Evolutionary conservation across 306 rosid species (phyloP).

Genomic region (Geum urbanum): DNA sequence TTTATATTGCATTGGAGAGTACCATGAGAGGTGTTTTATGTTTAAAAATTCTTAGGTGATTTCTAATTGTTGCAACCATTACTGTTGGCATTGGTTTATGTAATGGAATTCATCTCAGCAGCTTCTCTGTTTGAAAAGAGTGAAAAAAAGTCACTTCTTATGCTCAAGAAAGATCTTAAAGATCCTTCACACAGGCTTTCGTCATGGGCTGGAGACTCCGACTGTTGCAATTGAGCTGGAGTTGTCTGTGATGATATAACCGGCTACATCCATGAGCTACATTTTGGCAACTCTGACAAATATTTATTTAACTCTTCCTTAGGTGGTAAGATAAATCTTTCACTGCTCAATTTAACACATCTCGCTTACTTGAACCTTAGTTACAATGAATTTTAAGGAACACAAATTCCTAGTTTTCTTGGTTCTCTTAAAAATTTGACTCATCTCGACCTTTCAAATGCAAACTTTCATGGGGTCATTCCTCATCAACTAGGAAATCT

Average conservation of each 20-base stretch:
- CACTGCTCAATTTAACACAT: conserved; percentile 9
- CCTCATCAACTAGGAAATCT: conserved; percentile 29
- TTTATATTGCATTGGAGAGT: not conserved
- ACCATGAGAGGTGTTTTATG: not conserved
- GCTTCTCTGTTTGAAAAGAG: not conserved
- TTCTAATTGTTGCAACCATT: not conserved
- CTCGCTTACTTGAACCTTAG: conserved; percentile 11
- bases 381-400: not conserved
- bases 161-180: not conserved
- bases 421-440: conserved; percentile 9
- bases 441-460: not conserved
- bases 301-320: no score
- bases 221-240: conserved; percentile 21
- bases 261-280: conserved; percentile 1
- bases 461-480: not conserved
- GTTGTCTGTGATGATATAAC: conserved; percentile 13
- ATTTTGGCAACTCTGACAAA: not conserved
- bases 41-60: not conserved
- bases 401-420: conserved; percentile 8
- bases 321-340: conserved; percentile 11
- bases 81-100: not conserved
- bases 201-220: not conserved
- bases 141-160: conserved; percentile 5
- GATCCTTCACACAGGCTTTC: conserved; percentile 1
- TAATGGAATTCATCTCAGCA: not conserved